Base-by-base conservation (phyloP, 164 flowering plant genomes). In the Vitis rotundifolia region DNA sequence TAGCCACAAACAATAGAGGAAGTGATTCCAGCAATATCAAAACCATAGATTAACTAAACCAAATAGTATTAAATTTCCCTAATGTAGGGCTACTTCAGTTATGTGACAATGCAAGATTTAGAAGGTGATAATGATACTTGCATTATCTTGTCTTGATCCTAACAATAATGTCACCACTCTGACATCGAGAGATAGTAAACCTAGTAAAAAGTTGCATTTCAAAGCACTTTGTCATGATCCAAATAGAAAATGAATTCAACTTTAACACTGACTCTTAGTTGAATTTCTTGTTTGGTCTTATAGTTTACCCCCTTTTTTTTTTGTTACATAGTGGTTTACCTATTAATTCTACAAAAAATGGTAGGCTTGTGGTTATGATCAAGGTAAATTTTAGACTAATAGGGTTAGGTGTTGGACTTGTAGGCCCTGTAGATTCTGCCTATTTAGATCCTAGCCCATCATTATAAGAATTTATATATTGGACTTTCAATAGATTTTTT, bases 101-200 rank as follows among this genome's bases (percentile, higher is more conserved):
- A 83, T 59, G 90, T 89, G 8, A 79, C 69, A 49, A 37, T 80
- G 29, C 89, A 84, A 71, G 91, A 91, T 28, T n/a, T 78, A 11
- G 93, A 88, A 14, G 81, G 79, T 3, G 92, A 90, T 51, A 85
- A 89, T 84, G 82, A 92, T 90, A 68, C 88, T 92, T 5, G 97
- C 97, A 58, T 67, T 92, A 62, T 89, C 97, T 2, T 85, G 93
- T 52, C 95, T 95, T 59, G 95, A 92, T 75, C 97, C 93, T 0
- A 92, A 92, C 79, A 92, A 92, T 60, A 92, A 90, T 62, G 87
- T 92, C 54, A 87, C 91, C 29, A 88, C 92, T 44, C 81, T 92
- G 64, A 2, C 87, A 90, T 9, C 71, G 88, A 14, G 92, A 92
- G 71, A 83, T 92, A 18, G 93, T 95, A 9, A 92, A 92, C 72